These are phyloP conservation scores for Aspergillus ibericus DNA, from an alignment of 2,329 filamentous ascomycete species.

Conservation along the genomic window DNA sequence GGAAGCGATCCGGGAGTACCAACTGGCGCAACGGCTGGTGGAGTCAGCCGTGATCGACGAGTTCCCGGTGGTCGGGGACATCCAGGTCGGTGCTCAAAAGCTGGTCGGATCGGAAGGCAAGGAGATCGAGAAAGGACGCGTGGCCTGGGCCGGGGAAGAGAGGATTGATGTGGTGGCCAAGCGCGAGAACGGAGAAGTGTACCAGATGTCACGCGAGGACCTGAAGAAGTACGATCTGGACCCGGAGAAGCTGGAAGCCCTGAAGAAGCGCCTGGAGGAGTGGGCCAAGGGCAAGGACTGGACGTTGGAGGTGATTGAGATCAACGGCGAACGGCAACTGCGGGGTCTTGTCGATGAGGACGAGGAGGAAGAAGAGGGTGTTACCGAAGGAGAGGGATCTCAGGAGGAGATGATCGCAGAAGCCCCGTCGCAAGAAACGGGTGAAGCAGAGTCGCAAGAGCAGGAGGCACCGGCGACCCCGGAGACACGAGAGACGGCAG, in stretches of 20 bases:
- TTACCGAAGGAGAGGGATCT: conserved; percentile 16
- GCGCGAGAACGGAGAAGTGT: conserved; percentile 62
- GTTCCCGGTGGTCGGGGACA: conserved; percentile 55
- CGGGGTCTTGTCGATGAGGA: conserved; percentile 67
- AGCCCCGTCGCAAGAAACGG: neutral
- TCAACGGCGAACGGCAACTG: conserved; percentile 65
- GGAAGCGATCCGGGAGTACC: conserved; percentile 40
- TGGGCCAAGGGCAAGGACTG: conserved; percentile 71
- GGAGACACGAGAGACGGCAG: conserved; percentile 15
- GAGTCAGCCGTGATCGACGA: conserved; percentile 30
- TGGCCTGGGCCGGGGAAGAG: conserved; percentile 53
- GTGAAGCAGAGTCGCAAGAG: neutral
- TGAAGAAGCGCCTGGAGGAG: conserved; percentile 67
- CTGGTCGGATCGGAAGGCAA: conserved; percentile 57
- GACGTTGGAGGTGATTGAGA: conserved; percentile 77
- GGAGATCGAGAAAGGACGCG: conserved; percentile 58
- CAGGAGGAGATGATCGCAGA: neutral
- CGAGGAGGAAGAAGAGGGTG: conserved; percentile 48
- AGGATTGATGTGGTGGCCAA: conserved; percentile 52
- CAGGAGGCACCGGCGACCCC: conserved; percentile 14
- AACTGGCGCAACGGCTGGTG: conserved; percentile 32
- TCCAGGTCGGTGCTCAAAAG: conserved; percentile 58
- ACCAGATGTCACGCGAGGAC: conserved; percentile 64
- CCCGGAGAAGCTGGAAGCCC: conserved; percentile 65
- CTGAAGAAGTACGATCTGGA: conserved; percentile 68